These are phyloP conservation scores for Aotearoamyces nothofagi DNA, from an alignment of 2,329 filamentous ascomycete species.

Conservation along the genomic window DNA sequence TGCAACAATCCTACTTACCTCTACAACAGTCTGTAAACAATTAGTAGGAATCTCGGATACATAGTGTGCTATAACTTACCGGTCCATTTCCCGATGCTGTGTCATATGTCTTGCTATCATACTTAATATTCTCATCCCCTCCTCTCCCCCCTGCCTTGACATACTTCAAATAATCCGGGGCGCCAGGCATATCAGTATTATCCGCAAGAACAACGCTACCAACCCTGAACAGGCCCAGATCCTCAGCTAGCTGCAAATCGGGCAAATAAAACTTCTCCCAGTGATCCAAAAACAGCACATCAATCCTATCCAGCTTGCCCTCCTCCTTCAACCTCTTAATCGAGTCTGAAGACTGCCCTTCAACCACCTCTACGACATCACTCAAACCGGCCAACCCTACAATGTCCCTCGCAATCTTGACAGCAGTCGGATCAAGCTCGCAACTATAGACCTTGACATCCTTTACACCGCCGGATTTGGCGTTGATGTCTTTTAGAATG, in stretches of 20 bases:
- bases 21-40: too few relatives aligned
- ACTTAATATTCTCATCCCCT: too few relatives aligned
- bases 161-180: slow-evolving; percentile 53
- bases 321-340: slow-evolving; percentile 40
- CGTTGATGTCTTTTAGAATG: too few relatives aligned
- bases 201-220: slow-evolving; percentile 51
- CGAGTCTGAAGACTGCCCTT: slow-evolving; percentile 49
- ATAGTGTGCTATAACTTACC: too few relatives aligned
- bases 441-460: slow-evolving; percentile 42
- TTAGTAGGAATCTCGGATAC: too few relatives aligned
- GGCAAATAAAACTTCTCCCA: slow-evolving; percentile 58
- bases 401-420: slow-evolving; percentile 48
- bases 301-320: slow-evolving; percentile 41
- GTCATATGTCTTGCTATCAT: too few relatives aligned
- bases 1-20: too few relatives aligned
- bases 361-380: slow-evolving; percentile 51
- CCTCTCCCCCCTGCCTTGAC: too few relatives aligned
- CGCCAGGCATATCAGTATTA: slow-evolving; percentile 55
- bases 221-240: slow-evolving; percentile 43
- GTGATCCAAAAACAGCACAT: slow-evolving; percentile 66
- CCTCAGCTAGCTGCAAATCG: slow-evolving; percentile 62
- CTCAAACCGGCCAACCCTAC: slow-evolving; percentile 55
- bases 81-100: too few relatives aligned
- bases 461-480: slow-evolving; percentile 41
- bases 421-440: slow-evolving; percentile 58